Conservation (phyloP, 106 monocot genomes). For the Acorus calamus region DNA sequence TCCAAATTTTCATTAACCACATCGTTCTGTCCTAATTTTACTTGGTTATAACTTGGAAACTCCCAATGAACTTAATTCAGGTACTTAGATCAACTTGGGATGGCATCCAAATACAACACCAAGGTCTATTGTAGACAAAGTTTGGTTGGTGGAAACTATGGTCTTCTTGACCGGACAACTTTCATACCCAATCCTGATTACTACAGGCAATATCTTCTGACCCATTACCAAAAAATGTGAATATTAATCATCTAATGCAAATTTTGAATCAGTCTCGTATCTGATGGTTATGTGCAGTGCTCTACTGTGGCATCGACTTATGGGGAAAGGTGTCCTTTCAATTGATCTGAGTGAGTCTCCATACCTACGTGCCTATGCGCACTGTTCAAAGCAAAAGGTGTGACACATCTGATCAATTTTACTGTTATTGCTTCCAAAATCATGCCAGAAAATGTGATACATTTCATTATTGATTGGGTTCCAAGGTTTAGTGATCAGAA, state of each 20-base stretch:
- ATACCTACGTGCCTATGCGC: slow-evolving; percentile 72
- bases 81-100: slow-evolving; percentile 93
- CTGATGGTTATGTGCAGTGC: slow-evolving; percentile 30
- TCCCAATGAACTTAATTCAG: slow-evolving; percentile 11
- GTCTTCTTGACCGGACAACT: slow-evolving; percentile 60
- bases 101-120: slow-evolving; percentile 62
- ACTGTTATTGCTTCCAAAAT: neutral
- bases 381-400: slow-evolving; percentile 57
- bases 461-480: neutral
- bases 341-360: slow-evolving; percentile 46
- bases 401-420: neutral
- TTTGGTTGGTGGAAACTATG: slow-evolving; percentile 87
- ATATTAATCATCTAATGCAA: no score
- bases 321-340: slow-evolving; percentile 75
- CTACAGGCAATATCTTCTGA: slow-evolving; percentile 41
- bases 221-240: no score
- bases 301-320: slow-evolving; percentile 66
- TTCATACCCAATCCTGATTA: slow-evolving; percentile 93
- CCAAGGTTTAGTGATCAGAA: neutral
- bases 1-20: slow-evolving; percentile 1
- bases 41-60: no score
- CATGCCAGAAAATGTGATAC: no score
- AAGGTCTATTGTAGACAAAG: slow-evolving; percentile 72
- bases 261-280: no score
- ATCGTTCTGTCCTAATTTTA: neutral